Evolutionary conservation across 2,329 filamentous ascomycete genomes (phyloP), one percentile per base, ranked within the genome.

Genomic region (Zasmidium cellare): DNA sequence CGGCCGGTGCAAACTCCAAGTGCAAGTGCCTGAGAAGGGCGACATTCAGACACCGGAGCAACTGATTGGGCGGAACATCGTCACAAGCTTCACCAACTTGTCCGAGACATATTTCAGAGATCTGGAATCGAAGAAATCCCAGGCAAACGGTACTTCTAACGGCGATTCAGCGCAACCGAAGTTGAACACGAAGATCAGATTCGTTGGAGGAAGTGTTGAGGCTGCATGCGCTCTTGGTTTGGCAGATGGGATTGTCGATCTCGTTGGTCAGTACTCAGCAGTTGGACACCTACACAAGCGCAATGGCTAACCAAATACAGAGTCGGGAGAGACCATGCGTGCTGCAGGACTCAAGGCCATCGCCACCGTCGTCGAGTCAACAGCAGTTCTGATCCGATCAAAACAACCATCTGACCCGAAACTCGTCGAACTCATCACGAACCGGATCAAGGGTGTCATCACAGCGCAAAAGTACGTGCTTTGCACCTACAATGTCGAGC

Each of bases 281-380:
- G 11, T 6, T 16, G 19, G n/a, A 12, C 5, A 0, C 41, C n/a
- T 12, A 11, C 16, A 44, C 16, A 9, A 3, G 46, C 14, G n/a
- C 46, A 38, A 28, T 2, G 6, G 38, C 46, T 59, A 20, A 59
- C 53, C 55, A 18, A 3, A 25, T 22, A n/a, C 14, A 94, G 93
- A 99, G 81, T 97, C 94, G 19, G 94, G 94, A 56, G 93, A 97
- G 77, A 99, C 94, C 0, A 99, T 99, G 94, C 89, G 90, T 71
- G 94, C 93, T 19, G 93, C 93, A 46, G 94, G 94, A 22, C 83
- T 99, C 51, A 92, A 92, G 77, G 88, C 93, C 56, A 97, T 97
- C 68, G 92, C 94, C 68, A 99, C 94, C 2, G 92, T 99, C 23
- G 84, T 97, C 52, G 87, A 91, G 57, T 92, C 89, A 55, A 90